A percentile compares a stretch with the other conserved stretches of the same genome.
Conservation (phyloP, 2,329 filamentous ascomycete genomes). For the Huntiella omanensis region DNA sequence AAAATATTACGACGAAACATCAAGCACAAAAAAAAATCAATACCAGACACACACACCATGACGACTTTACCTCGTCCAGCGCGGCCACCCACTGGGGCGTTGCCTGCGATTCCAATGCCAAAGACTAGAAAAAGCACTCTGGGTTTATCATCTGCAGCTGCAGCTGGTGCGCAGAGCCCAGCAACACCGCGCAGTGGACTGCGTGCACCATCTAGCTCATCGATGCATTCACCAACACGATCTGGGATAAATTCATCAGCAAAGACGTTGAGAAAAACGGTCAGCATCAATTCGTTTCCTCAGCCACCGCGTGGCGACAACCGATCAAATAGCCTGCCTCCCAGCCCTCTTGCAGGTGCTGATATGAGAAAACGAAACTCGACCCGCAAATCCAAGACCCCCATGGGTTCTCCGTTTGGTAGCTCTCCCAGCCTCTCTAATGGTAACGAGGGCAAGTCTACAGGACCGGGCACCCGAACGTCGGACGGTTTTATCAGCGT, state of each 20-base stretch:
- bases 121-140: conserved; percentile 54
- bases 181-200: conserved; percentile 37
- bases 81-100: conserved; percentile 49
- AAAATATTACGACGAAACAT: not conserved
- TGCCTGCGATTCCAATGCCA: conserved; percentile 54
- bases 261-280: conserved; percentile 63
- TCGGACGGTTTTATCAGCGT: conserved; percentile 61
- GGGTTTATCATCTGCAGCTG: conserved; percentile 19
- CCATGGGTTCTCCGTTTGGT: conserved; percentile 32
- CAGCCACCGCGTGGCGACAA: conserved; percentile 58
- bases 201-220: conserved; percentile 38
- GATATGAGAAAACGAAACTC: conserved; percentile 21
- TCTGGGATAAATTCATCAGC: conserved; percentile 37
- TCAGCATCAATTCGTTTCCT: conserved; percentile 88
- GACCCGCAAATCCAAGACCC: conserved; percentile 35
- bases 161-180: conserved; percentile 20
- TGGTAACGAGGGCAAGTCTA: conserved; percentile 58
- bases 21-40: not conserved
- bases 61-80: conserved; percentile 47
- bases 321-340: conserved; percentile 41
- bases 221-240: conserved; percentile 28
- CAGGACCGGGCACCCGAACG: conserved; percentile 43
- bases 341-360: conserved; percentile 37
- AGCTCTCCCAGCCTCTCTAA: conserved; percentile 59
- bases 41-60: conserved; percentile 24